Conservation (phyloP, 2,329 filamentous ascomycete genomes). For the Aspergillus brasiliensis region DNA sequence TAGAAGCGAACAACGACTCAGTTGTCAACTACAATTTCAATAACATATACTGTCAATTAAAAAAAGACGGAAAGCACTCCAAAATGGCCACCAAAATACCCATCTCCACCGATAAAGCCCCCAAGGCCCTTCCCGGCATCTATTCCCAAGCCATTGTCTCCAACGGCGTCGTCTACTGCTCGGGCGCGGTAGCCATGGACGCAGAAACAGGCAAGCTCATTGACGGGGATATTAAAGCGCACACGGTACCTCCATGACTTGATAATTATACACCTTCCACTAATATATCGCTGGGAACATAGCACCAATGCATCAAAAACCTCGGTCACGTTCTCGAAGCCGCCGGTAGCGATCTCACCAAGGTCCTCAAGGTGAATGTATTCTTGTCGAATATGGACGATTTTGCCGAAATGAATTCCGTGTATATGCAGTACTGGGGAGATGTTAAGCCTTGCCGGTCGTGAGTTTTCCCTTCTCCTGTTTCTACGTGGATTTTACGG, state of each 20-base stretch:
- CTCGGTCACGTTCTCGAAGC: slow-evolving; percentile 61
- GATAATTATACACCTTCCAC: not conserved
- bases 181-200: slow-evolving; percentile 63
- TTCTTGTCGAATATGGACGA: slow-evolving; percentile 67
- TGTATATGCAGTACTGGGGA: slow-evolving; percentile 75
- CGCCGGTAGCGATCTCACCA: slow-evolving; percentile 58
- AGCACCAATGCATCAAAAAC: slow-evolving; percentile 62
- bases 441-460: slow-evolving; percentile 60
- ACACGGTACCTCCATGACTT: slow-evolving; percentile 47
- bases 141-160: slow-evolving; percentile 64
- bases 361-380: slow-evolving; percentile 66
- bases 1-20: no score
- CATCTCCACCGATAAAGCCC: slow-evolving; percentile 53
- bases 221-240: slow-evolving; percentile 59
- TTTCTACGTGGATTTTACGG: not conserved
- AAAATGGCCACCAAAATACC: slow-evolving; percentile 42
- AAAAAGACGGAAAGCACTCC: not conserved
- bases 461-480: slow-evolving; percentile 21
- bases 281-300: slow-evolving; percentile 2
- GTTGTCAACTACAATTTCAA: no score
- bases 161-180: slow-evolving; percentile 72
- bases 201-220: slow-evolving; percentile 57
- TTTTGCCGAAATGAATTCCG: slow-evolving; percentile 77
- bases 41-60: not conserved
- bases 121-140: slow-evolving; percentile 54